These are phyloP conservation scores for Platanthera zijinensis DNA, from an alignment of 106 monocot genomes.

Conservation along the genomic window DNA sequence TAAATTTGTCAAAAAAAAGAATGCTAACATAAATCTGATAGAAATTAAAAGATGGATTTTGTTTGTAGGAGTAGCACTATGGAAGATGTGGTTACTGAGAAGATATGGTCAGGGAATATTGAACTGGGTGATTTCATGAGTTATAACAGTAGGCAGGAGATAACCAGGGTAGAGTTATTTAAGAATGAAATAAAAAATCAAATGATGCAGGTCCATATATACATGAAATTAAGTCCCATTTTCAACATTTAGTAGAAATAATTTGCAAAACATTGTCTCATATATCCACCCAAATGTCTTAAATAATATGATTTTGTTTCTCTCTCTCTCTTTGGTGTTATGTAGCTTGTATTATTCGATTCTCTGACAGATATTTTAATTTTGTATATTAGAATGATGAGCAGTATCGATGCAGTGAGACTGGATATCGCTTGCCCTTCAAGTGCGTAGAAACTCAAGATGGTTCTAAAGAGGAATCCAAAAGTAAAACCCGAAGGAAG, in stretches of 20 bases:
- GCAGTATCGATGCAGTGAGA: conserved; percentile 86
- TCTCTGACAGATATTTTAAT: conserved; percentile 13
- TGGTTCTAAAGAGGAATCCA: conserved; percentile 25
- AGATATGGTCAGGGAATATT: no score
- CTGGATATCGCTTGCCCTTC: conserved; percentile 81
- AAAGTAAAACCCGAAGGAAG: conserved; percentile 26
- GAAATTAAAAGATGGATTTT: no score
- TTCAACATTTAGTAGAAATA: neutral
- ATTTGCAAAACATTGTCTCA: neutral
- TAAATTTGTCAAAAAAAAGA: no score
- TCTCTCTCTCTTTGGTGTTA: no score
- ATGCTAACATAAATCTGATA: no score
- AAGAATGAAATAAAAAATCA: neutral
- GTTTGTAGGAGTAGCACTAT: no score
- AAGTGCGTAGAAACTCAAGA: conserved; percentile 60
- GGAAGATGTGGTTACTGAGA: no score
- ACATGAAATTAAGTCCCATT: neutral
- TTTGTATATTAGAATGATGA: conserved; percentile 61
- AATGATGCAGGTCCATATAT: neutral
- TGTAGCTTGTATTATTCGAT: neutral
- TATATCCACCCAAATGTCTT: neutral
- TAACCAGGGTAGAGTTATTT: neutral
- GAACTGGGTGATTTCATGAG: no score
- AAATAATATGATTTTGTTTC: neutral
- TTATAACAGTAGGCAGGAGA: no score